Percentiles rank a stretch among this genome's conserved stretches.
These are phyloP conservation scores for Warburgia ugandensis DNA, from an alignment of 164 flowering plant genomes.

Conservation along the genomic window DNA sequence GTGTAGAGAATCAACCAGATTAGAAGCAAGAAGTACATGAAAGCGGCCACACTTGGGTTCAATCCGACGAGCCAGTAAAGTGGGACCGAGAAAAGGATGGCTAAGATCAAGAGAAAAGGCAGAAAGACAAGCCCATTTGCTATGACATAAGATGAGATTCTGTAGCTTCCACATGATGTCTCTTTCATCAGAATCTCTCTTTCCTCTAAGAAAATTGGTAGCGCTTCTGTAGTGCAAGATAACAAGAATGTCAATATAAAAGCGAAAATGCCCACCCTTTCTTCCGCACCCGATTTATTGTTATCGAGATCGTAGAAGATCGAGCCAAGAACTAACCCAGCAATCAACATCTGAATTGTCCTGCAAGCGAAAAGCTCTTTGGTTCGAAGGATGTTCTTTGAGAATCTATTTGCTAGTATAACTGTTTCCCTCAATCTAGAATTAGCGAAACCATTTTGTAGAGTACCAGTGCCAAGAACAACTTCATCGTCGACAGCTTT, in stretches of 20 bases:
- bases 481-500: conserved; percentile 49
- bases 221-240: conserved; percentile 78
- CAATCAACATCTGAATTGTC: conserved; percentile 61
- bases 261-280: conserved; percentile 83
- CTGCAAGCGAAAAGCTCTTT: conserved; percentile 74
- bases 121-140: conserved; percentile 83
- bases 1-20: conserved; percentile 84
- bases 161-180: conserved; percentile 78
- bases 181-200: conserved; percentile 88
- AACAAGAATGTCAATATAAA: conserved; percentile 74
- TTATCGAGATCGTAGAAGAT: conserved; percentile 57
- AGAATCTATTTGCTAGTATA: conserved; percentile 64
- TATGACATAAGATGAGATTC: conserved; percentile 80
- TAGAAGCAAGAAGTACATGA: conserved; percentile 52
- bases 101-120: conserved; percentile 74
- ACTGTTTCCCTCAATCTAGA: conserved; percentile 52
- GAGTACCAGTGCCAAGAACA: conserved; percentile 10
- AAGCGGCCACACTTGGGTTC: conserved; percentile 40
- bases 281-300: conserved; percentile 51
- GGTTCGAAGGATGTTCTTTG: conserved; percentile 62
- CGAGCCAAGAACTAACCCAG: conserved; percentile 77
- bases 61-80: conserved; percentile 92
- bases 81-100: conserved; percentile 60
- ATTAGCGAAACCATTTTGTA: conserved; percentile 39
- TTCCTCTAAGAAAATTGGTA: conserved; percentile 90